Evolutionary conservation across 352 stramenopile genomes (phyloP), one percentile per base, ranked within the genome.

Genomic region (Blastocystis sp.): DNA sequence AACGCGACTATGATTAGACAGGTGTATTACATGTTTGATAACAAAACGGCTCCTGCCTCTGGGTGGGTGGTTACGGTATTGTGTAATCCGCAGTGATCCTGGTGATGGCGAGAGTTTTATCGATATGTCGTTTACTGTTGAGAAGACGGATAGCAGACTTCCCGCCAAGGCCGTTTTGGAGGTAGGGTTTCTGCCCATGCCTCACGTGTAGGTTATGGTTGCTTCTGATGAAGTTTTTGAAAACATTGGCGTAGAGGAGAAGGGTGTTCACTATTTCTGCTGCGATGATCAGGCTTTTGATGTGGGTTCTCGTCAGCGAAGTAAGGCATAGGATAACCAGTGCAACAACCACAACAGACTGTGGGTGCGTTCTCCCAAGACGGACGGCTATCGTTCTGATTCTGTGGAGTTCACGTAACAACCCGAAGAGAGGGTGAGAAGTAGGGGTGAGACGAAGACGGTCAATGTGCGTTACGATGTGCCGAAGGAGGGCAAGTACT

Each of bases 1-100:
- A 82, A 82, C 40, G 48, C 74, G 11, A 82, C 52, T 38, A 57
- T 82, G 43, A 43, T 82, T 9, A 66, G 65, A 43, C 74, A 82
- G 34, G 54, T 66, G 2, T 43, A 82, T 42, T 82, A 66, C 34
- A 88, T 88, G 78, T 88, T 78, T 76, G 78, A 88, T 88, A 88
- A 88, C 42, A 60, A 17, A 38, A 88, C 78, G 17, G 28, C 78
- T 88, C 78, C 78, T 14, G 66, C 43, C 19, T 28, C 57, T 24
- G 38, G 19, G 74, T 82, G 69, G 1, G 59, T 52, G 64, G 48
- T 54, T 82, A 48, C 28, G 11, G n/a, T 14, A 48, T 66, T 68
- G 2, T 1, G 28, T 69, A 11, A 82, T 24, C 24, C 19, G 21
- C 52, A 88, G 70, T 68, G 34, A 34, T 80, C 40, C 70, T 80